Evolutionary conservation across 2,329 filamentous ascomycete species (phyloP).

Genomic region (Sporothrix sp.): DNA sequence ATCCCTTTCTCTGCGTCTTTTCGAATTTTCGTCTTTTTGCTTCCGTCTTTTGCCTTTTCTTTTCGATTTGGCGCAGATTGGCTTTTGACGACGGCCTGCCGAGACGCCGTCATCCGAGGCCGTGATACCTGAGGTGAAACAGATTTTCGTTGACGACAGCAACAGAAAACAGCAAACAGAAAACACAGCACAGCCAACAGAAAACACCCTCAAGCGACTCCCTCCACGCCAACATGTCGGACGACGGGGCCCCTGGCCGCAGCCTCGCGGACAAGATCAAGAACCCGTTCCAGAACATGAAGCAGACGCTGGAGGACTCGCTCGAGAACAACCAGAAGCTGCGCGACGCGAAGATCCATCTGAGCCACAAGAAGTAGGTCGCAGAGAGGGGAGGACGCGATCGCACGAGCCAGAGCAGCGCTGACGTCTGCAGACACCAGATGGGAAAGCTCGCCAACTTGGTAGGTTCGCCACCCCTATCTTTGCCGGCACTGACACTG

Average conservation of each 20-base stretch:
- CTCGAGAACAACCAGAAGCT: conserved; percentile 41
- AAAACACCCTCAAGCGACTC: neutral
- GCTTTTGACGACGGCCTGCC: too few species aligned
- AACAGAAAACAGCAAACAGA: too few species aligned
- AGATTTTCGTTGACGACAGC: too few species aligned
- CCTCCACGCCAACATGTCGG: conserved; percentile 10
- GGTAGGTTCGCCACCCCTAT: conserved; percentile 29
- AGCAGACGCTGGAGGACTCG: conserved; percentile 47
- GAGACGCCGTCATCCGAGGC: too few species aligned
- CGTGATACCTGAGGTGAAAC: too few species aligned
- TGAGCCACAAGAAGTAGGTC: conserved; percentile 50
- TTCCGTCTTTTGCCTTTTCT: neutral
- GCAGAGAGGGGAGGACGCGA: neutral
- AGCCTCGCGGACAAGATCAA: conserved; percentile 39
- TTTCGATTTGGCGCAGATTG: too few species aligned
- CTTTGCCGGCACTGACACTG: neutral
- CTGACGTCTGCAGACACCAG: conserved; percentile 34
- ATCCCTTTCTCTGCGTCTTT: neutral
- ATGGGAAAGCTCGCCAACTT: conserved; percentile 55
- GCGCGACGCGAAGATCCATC: conserved; percentile 45
- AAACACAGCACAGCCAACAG: too few species aligned
- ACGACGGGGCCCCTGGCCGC: neutral
- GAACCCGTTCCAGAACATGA: conserved; percentile 35
- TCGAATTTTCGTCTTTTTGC: neutral
- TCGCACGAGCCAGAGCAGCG: too few species aligned